A percentile compares a stretch with the other conserved stretches of the same genome.
Conservation (phyloP, 2,329 filamentous ascomycete species). For the Nothomitra cinnamomea region DNA sequence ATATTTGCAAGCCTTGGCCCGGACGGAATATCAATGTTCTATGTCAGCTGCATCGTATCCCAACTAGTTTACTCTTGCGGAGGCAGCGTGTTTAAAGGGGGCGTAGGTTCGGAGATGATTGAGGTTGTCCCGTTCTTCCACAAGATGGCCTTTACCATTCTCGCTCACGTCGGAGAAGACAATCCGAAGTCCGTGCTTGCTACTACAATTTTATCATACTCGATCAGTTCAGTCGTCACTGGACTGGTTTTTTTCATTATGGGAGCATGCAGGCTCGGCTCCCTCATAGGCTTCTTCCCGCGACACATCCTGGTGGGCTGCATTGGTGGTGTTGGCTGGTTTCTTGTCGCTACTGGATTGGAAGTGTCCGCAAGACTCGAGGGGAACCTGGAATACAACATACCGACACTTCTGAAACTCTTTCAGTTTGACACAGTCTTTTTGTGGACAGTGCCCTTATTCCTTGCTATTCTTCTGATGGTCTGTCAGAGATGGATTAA, state of each 20-base stretch:
- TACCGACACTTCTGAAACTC: constrained; percentile 59
- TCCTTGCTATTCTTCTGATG: constrained; percentile 59
- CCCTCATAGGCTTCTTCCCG: constrained; percentile 91
- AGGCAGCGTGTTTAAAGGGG: constrained; percentile 77
- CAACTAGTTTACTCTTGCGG: constrained; percentile 76
- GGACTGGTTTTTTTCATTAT: constrained; percentile 84
- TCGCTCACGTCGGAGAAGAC: constrained; percentile 58
- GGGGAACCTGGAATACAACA: constrained; percentile 67
- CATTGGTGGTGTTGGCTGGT: constrained; percentile 93
- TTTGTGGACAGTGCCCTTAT: constrained; percentile 69
- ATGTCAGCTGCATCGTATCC: constrained; percentile 89
- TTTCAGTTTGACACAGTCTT: constrained; percentile 55
- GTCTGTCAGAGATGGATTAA: constrained; percentile 58
- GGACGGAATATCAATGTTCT: constrained; percentile 96
- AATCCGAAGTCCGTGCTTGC: constrained; percentile 76
- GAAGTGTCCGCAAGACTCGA: constrained; percentile 84
- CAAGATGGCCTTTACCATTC: constrained; percentile 88
- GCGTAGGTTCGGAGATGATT: constrained; percentile 92
- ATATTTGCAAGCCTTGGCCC: constrained; percentile 75
- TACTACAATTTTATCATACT: constrained; percentile 84
- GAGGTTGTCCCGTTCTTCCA: constrained; percentile 98
- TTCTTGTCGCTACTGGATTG: constrained; percentile 77
- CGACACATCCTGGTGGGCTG: constrained; percentile 92
- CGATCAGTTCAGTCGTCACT: constrained; percentile 78
- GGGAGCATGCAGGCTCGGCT: constrained; percentile 73